These are phyloP conservation scores for Suillus ampliporus DNA, from an alignment of 768 basidiomycete genomes.

Conservation along the genomic window DNA sequence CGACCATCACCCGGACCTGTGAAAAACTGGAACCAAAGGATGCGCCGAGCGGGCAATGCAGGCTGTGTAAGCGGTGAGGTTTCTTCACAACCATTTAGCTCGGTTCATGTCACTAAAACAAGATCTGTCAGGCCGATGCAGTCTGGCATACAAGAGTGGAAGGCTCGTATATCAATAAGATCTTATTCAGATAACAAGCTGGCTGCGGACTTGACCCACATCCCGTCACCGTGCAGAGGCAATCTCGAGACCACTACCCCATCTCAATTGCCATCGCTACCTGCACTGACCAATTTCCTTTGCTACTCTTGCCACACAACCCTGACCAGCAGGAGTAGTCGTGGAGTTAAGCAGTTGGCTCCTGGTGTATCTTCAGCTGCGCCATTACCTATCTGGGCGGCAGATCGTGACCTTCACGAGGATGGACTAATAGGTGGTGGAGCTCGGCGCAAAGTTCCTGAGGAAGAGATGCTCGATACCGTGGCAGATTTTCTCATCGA, in stretches of 20 bases:
- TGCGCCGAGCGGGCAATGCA: constrained; percentile 52
- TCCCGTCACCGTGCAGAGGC: constrained; percentile 8
- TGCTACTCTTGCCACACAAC: constrained; percentile 71
- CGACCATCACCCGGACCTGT: constrained; percentile 81
- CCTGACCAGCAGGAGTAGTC: constrained; percentile 61
- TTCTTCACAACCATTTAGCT: neutral
- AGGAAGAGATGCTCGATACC: constrained; percentile 42
- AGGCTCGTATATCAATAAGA: constrained; percentile 72
- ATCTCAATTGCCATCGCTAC: neutral
- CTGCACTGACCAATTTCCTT: constrained; percentile 46
- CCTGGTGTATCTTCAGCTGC: constrained; percentile 20
- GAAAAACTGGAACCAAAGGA: constrained; percentile 76
- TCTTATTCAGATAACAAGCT: constrained; percentile 39
- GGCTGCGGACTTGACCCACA: constrained; percentile 19
- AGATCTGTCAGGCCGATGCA: constrained; percentile 60
- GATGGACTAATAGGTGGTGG: constrained; percentile 19
- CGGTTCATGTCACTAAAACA: constrained; percentile 5
- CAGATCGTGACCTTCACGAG: constrained; percentile 5
- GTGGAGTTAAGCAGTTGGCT: constrained; percentile 35
- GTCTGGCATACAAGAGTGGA: constrained; percentile 72
- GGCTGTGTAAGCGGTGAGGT: constrained; percentile 67
- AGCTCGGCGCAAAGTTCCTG: constrained; percentile 37
- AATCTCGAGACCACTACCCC: neutral
- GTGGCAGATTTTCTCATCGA: constrained; percentile 48
- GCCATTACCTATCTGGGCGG: constrained; percentile 41